phyloP scores from a whole-genome alignment of 768 basidiomycete species.

The Panellus pusillus region DNA sequence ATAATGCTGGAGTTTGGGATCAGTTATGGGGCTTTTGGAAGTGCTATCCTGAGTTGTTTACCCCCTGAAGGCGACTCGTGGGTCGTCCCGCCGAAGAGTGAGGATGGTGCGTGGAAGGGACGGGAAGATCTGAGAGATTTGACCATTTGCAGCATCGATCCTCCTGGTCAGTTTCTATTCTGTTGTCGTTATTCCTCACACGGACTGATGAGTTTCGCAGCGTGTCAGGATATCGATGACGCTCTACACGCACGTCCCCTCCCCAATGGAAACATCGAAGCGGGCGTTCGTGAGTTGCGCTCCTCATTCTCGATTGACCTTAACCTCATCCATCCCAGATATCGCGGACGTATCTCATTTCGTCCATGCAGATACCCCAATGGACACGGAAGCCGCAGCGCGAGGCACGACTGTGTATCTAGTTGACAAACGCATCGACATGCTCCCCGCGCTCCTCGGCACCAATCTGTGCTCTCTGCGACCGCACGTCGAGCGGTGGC shows the following conservation, averaged over 20 bases:
- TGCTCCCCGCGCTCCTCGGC: constrained; percentile 91
- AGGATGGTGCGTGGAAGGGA: constrained; percentile 67
- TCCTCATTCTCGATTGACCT: background rate
- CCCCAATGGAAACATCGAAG: constrained; percentile 93
- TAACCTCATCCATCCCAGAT: constrained; percentile 49
- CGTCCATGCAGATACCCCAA: constrained; percentile 87
- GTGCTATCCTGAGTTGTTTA: constrained; percentile 88
- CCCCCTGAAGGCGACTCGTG: constrained; percentile 88
- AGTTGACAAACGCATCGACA: constrained; percentile 98
- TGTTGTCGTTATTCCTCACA: background rate
- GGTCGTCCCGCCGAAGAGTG: constrained; percentile 83
- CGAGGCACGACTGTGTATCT: constrained; percentile 97
- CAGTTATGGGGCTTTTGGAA: constrained; percentile 95
- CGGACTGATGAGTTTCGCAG: constrained; percentile 36
- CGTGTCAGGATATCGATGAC: constrained; percentile 98
- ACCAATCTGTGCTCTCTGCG: constrained; percentile 94
- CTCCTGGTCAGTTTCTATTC: constrained; percentile 61
- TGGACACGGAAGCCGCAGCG: constrained; percentile 96
- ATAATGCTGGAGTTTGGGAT: constrained; percentile 93
- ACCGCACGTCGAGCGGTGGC: constrained; percentile 93
- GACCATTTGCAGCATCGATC: constrained; percentile 95
- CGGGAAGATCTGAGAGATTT: constrained; percentile 85
- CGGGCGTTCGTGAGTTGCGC: constrained; percentile 87
- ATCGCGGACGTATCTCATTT: constrained; percentile 99
- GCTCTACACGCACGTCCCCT: constrained; percentile 87